Base-by-base conservation (phyloP, 2,329 filamentous ascomycete species). In the Zymoseptoria brevis region DNA sequence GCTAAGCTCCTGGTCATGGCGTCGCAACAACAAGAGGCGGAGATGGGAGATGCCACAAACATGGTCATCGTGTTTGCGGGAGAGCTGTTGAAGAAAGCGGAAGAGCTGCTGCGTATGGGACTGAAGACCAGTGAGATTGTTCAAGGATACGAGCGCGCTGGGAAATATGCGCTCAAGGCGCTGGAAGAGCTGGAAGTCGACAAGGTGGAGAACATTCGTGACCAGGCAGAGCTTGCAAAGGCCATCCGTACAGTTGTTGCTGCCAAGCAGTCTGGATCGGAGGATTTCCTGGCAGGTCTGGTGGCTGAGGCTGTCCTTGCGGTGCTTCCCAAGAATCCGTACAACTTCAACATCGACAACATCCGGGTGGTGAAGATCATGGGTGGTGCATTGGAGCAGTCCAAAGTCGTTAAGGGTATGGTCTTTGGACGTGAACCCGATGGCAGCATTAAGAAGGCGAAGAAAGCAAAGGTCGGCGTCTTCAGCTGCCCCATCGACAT, bases 331-430 rank as follows among this genome's bases (percentile, higher is more conserved):
- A 96, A 96, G 81, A 96, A 96, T 78, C 89, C 94, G 21, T 78
- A 83, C 74, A 92, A 95, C 79, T 99, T 99, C 83, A 99, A 96
- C 77, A 91, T 99, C 65, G 94, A 99, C 81, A 99, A 99, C 76
- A 87, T 99, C 70, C 89, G 94, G 61, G 95, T 99, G 60, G 95
- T 99, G 69, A 99, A 99, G 83, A 99, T 99, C 71, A 97, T 99
- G 93, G 94, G 94, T 69, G 93, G 94, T 65, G 91, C 88, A 74
- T 80, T 99, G 72, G 90, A 95, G 71, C 92, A 99, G 79, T 96
- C 91, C 75, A 87, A 85, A 66, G 93, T 99, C 13, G 88, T 99
- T 61, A 95, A 89, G 81, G 94, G 94, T 66, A 99, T 99, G 94
- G 95, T 99, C 56, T 97, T 99, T 74, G 87, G 90, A 70, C 88